Conservation (phyloP, 2,329 filamentous ascomycete genomes). For the Ophiosphaerella korrae region DNA sequence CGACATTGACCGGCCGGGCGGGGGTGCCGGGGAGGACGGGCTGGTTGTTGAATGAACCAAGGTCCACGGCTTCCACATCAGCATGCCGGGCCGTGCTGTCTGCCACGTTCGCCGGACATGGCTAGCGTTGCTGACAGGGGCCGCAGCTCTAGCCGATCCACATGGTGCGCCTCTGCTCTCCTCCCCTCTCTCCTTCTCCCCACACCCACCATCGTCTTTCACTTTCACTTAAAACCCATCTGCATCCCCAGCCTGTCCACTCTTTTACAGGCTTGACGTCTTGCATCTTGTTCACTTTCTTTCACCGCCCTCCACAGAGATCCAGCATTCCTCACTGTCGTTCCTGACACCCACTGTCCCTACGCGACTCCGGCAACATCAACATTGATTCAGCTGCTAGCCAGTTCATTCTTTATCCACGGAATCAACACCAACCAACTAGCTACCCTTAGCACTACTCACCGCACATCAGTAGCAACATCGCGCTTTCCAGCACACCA, state of each 20-base stretch:
- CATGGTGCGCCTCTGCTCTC: conserved; percentile 8
- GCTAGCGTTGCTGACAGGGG: conserved; percentile 19
- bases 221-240: conserved; percentile 30
- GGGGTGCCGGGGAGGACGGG: no score
- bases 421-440: conserved; percentile 13
- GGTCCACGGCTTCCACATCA: conserved; percentile 21
- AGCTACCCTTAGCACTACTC: conserved; percentile 18
- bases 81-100: conserved; percentile 22
- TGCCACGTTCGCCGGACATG: conserved; percentile 20
- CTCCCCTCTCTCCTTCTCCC: conserved; percentile 17
- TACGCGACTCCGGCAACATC: conserved; percentile 19
- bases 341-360: conserved; percentile 35
- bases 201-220: conserved; percentile 15
- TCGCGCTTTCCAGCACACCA: conserved; percentile 14
- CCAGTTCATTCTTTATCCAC: conserved; percentile 37
- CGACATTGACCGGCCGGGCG: no score
- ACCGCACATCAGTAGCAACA: conserved; percentile 23
- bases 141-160: conserved; percentile 15
- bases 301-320: conserved; percentile 38
- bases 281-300: conserved; percentile 36
- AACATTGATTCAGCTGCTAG: conserved; percentile 40
- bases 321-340: conserved; percentile 42
- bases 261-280: conserved; percentile 49
- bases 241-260: conserved; percentile 35
- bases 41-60: conserved; percentile 28